Evolutionary conservation across 2,329 filamentous ascomycete genomes (phyloP), one percentile per base, ranked within the genome.

Genomic region (Dendryphion nanum): DNA sequence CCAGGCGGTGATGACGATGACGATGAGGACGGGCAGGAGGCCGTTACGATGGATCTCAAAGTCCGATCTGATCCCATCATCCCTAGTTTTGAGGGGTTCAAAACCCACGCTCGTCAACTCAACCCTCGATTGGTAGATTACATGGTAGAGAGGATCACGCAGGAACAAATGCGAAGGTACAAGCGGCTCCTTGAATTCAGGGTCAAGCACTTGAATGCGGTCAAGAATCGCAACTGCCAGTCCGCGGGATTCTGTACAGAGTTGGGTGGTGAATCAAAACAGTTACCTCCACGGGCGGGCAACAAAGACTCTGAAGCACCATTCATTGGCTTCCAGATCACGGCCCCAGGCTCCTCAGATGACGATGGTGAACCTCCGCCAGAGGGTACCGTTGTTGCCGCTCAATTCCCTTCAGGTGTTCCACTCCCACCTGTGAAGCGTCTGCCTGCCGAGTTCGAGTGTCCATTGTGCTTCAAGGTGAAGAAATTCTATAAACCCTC

Each of bases 401-500:
- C 89, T 14, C 85, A 82, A 46, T 95, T 95, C 55, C 89, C 89
- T 0, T 68, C 70, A 4, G 87, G 89, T 16, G 89, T 95, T 4
- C 89, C 88, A 5, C 78, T 88, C 65, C 90, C 90, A 5, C 89
- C 88, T 2, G 84, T 88, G 2, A 76, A 73, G 41, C 78, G 79
- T 13, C 75, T 96, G 5, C 90, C 90, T 1, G 88, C 89, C 3
- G 83, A 91, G 57, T 91, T 95, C 44, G 90, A 96, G 69, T 96
- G 90, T 51, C 84, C 86, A 24, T 72, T 95, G 16, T 95, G 90
- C 68, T 95, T 88, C 70, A 81, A 83, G 51, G 77, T 82, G 36
- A 95, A 93, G 72, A 88, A 82, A 54, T 89, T 93, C 53, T 80
- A 83, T 53, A 95, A 95, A 64, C 90, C 89, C 13, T 95, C 89